Conservation (phyloP, 768 basidiomycete genomes). For the Scleroderma citrinum region DNA sequence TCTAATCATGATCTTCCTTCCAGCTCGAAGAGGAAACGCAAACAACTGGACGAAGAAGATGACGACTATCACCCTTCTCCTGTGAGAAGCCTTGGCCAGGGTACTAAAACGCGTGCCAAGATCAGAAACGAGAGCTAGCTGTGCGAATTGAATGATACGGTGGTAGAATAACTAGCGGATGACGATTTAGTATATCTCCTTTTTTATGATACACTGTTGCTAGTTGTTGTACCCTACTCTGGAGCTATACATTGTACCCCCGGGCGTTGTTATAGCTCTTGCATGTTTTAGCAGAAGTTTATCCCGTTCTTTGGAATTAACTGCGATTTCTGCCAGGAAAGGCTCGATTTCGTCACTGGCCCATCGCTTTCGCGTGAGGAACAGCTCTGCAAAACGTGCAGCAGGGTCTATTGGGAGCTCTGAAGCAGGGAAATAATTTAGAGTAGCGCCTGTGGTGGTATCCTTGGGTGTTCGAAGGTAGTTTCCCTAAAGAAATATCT, state of each 20-base stretch:
- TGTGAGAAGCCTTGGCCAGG: conserved; percentile 33
- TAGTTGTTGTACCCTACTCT: conserved; percentile 55
- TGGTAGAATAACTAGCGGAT: no score
- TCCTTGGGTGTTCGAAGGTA: conserved; percentile 43
- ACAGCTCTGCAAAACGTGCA: conserved; percentile 82
- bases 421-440: conserved; percentile 75
- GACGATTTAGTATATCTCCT: background rate
- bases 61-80: conserved; percentile 47
- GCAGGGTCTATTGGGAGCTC: conserved; percentile 71
- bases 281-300: conserved; percentile 84
- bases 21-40: conserved; percentile 26
- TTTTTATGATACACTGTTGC: background rate
- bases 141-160: background rate
- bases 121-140: conserved; percentile 12
- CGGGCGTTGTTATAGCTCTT: conserved; percentile 62
- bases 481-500: conserved; percentile 56
- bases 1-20: conserved; percentile 2
- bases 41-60: conserved; percentile 25
- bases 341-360: conserved; percentile 72
- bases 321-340: conserved; percentile 75
- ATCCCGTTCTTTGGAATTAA: conserved; percentile 84
- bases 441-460: conserved; percentile 26
- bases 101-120: conserved; percentile 37
- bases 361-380: conserved; percentile 75
- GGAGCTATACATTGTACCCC: conserved; percentile 71